These are phyloP conservation scores for Apophysomyces elegans DNA, from an alignment of 371 early-diverging fungal genomes.

Conservation along the genomic window DNA sequence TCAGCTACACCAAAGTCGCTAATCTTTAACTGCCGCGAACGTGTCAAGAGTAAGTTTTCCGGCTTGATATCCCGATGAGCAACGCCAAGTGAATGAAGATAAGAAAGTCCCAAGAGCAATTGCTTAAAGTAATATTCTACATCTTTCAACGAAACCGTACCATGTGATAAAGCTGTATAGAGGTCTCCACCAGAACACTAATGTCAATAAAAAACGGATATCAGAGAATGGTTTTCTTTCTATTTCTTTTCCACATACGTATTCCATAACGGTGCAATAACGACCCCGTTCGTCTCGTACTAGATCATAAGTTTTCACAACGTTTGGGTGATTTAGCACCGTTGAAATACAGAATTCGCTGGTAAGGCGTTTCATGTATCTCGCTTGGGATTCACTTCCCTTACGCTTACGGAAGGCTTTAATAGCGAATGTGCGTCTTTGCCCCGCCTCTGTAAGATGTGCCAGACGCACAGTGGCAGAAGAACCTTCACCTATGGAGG, in stretches of 20 bases:
- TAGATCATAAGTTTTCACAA: constrained; percentile 91
- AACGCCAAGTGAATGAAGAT: constrained; percentile 51
- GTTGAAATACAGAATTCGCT: constrained; percentile 93
- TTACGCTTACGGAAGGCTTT: constrained; percentile 91
- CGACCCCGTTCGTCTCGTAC: constrained; percentile 81
- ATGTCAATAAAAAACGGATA: neutral
- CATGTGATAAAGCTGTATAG: constrained; percentile 39
- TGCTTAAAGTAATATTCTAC: constrained; percentile 69
- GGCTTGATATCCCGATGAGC: constrained; percentile 74
- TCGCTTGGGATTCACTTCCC: constrained; percentile 83
- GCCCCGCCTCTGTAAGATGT: neutral
- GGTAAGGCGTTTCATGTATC: constrained; percentile 89
- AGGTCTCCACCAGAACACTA: constrained; percentile 57
- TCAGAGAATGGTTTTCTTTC: constrained; percentile 18
- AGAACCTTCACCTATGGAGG: constrained; percentile 15
- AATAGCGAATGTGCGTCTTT: constrained; percentile 60
- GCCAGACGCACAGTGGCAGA: constrained; percentile 18
- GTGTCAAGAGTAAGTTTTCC: constrained; percentile 52
- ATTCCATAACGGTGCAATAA: constrained; percentile 96
- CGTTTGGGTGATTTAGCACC: constrained; percentile 83
- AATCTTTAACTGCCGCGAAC: constrained; percentile 62
- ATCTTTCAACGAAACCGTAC: constrained; percentile 35
- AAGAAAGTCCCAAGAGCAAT: constrained; percentile 86
- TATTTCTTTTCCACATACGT: constrained; percentile 39
- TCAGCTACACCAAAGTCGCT: constrained; percentile 94